Evolutionary conservation across 2,329 filamentous ascomycete genomes (phyloP), one percentile per base, ranked within the genome.

Genomic region (Colletotrichum shisoi): DNA sequence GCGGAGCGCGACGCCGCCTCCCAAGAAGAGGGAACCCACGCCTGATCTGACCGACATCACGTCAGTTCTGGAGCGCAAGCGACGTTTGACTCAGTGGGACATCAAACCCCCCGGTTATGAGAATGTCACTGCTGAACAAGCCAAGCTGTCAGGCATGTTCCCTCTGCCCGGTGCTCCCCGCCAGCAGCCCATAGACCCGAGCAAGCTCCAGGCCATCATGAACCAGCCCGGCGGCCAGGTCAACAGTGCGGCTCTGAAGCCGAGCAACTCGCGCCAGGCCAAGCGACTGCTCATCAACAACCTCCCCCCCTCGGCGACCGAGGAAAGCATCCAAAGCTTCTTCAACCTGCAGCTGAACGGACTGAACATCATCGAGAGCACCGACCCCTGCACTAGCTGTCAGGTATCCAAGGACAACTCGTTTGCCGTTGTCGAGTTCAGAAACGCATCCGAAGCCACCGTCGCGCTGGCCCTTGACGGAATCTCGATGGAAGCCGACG

Each of bases 121-220:
- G 76, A 96, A 95, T 78, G 94, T 99, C 71, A 97, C 95, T 2
- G 93, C 95, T 24, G 96, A 99, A 79, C 96, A 99, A 79, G 96
- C 95, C 57, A 99, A 99, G 83, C 85, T 99, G 51, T 99, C 96
- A 71, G 91, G 94, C 82, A 97, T 99, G 95, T 99, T 99, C 82
- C 94, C 96, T 68, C 87, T 99, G 52, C 95, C 95, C 3, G 95
- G 95, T 71, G 95, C 95, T 69, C 95, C 95, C 62, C 89, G 95
- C 72, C 93, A 97, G 78, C 94, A 97, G 75, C 91, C 93, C 40
- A 95, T 98, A 90, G 95, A 99, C 73, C 94, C 94, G 17, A 92
- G 88, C 73, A 94, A 94, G 78, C 85, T 99, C 54, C 93, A 97
- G 77, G 93, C 94, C 24, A 96, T 99, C 78, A 96, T 97, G 88